These are phyloP conservation scores for Xylaria digitata DNA, from an alignment of 2,329 filamentous ascomycete species.

Conservation along the genomic window DNA sequence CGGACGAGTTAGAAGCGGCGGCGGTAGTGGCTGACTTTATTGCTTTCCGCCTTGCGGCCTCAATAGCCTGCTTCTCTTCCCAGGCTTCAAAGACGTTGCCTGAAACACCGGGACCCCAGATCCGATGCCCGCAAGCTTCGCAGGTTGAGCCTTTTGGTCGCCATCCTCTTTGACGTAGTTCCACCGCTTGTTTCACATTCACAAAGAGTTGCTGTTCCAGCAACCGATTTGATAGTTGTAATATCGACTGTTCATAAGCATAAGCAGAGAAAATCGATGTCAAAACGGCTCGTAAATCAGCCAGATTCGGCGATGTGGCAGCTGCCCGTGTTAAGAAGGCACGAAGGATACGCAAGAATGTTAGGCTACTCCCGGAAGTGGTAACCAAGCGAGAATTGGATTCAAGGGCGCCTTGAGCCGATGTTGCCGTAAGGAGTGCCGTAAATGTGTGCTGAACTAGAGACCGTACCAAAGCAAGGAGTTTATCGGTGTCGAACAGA, in stretches of 20 bases:
- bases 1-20: slow-evolving; percentile 44
- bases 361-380: slow-evolving; percentile 66
- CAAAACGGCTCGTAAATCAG: slow-evolving; percentile 86
- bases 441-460: slow-evolving; percentile 93
- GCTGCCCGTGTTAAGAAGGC: slow-evolving; percentile 89
- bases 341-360: slow-evolving; percentile 88
- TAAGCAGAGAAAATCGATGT: slow-evolving; percentile 94
- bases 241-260: slow-evolving; percentile 90
- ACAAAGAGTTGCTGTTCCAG: slow-evolving; percentile 90
- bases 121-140: slow-evolving; percentile 82
- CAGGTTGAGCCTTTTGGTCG: slow-evolving; percentile 86
- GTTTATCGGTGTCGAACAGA: slow-evolving; percentile 66
- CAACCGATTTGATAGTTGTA: slow-evolving; percentile 85
- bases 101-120: slow-evolving; percentile 90
- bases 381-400: slow-evolving; percentile 51
- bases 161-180: slow-evolving; percentile 87
- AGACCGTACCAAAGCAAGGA: slow-evolving; percentile 76
- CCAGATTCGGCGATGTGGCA: slow-evolving; percentile 82
- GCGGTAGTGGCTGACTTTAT: slow-evolving; percentile 50
- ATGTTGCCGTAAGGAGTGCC: slow-evolving; percentile 81
- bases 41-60: slow-evolving; percentile 59
- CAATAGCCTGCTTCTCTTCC: slow-evolving; percentile 70
- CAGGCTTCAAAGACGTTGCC: slow-evolving; percentile 83
- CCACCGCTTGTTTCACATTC: slow-evolving; percentile 79
- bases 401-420: slow-evolving; percentile 56